Base-by-base conservation (phyloP, 495 filamentous ascomycete species). In the Aspergillus avenaceus region DNA sequence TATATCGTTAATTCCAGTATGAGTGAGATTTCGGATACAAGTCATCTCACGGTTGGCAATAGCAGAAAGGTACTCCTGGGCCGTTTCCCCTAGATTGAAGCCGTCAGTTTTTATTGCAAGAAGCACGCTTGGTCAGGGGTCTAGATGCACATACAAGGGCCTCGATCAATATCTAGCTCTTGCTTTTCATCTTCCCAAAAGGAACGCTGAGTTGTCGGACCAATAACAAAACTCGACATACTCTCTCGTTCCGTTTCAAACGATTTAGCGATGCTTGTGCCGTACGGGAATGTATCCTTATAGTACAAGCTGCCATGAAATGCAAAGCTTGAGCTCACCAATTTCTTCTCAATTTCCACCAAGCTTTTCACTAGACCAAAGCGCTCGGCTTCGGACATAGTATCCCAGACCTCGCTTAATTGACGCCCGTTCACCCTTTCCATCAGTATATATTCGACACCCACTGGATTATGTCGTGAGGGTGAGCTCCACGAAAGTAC, bases 161-260 rank as follows among this genome's bases (percentile, higher is more conserved):
- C 54, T n/a, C 42, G 44, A 36, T 56, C 49, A 45, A 49, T 44
- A 40, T 51, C 54, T 26, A 52, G 19, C 26, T 14, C 37, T 48
- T 21, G 22, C 13, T 44, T 50, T 45, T 47, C 44, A 16, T 52
- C 38, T 34, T 52, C 54, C 42, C 43, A 53, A 27, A 57, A 57
- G 14, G 49, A 49, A 2, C 49, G 44, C 37, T 58, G 18, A 14
- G 50, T 58, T 44, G 55, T 58, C 18, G 50, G 55, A 48, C 55
- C 55, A 31, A 58, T 14, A 19, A 38, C 47, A 47, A 51, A 58
- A 13, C 46, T 24, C 9, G 44, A 47, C 9, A 11, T 13, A 26
- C 14, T 28, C 13, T 13, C 46, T 49, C 31, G 25, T 14, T 28
- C 25, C 24, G 31, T 9, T 49, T 43, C 31, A 34, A 11, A 11